Percentiles rank a stretch among this genome's conserved stretches.
Evolutionary conservation across 108 stramenopile species (phyloP).

Genomic region (Phaeodactylum tricornutum): DNA sequence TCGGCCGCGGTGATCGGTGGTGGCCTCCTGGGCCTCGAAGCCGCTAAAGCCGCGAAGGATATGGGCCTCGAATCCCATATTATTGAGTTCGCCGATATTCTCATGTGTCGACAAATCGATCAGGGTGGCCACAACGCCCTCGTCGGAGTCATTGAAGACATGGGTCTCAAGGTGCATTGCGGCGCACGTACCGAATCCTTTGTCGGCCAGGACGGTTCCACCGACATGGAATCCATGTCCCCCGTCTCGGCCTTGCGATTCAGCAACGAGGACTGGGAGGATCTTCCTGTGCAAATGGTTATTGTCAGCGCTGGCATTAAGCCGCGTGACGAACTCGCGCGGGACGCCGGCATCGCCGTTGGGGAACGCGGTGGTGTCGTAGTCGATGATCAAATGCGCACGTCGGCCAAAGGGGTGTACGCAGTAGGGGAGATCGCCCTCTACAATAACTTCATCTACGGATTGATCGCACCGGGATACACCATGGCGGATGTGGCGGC

Average conservation of each 20-base stretch:
- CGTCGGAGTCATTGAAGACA: slow-evolving; percentile 81
- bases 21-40: slow-evolving; percentile 82
- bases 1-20: slow-evolving; percentile 92
- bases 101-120: slow-evolving; percentile 95
- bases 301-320: slow-evolving; percentile 87
- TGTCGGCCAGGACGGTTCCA: slow-evolving; percentile 75
- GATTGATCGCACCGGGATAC: slow-evolving; percentile 86
- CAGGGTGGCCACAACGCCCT: slow-evolving; percentile 87
- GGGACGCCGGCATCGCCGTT: slow-evolving; percentile 51
- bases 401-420: slow-evolving; percentile 69
- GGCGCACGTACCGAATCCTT: slow-evolving; percentile 82
- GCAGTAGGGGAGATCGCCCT: slow-evolving; percentile 90
- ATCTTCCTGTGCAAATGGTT: slow-evolving; percentile 87
- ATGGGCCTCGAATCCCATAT: slow-evolving; percentile 86
- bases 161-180: slow-evolving; percentile 91
- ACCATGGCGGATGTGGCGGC: slow-evolving; percentile 86
- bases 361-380: slow-evolving; percentile 87
- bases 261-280: slow-evolving; percentile 82
- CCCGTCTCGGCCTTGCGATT: slow-evolving; percentile 71
- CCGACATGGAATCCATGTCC: slow-evolving; percentile 50
- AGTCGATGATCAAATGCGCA: slow-evolving; percentile 76
- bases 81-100: slow-evolving; percentile 86
- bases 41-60: slow-evolving; percentile 76
- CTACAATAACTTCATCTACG: slow-evolving; percentile 90
- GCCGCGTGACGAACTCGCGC: slow-evolving; percentile 86